Evolutionary conservation across 2,329 filamentous ascomycete species (phyloP).

Genomic region (Botryotinia calthae): DNA sequence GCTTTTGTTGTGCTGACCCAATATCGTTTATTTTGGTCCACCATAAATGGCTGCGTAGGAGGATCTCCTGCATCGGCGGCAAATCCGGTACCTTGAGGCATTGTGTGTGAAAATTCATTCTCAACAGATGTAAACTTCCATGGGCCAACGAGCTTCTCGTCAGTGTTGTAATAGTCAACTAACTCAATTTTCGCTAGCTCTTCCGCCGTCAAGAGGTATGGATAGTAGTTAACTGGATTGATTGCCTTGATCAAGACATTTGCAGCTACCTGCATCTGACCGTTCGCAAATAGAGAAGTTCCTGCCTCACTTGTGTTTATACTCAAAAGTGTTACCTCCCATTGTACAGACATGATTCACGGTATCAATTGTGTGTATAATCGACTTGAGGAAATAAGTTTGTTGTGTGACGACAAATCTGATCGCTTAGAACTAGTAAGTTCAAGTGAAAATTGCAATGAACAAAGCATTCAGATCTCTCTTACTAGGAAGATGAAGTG

Average conservation of each 20-base stretch:
- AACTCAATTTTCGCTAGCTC: constrained; percentile 2
- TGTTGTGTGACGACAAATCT: not conserved
- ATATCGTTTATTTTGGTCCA: not conserved
- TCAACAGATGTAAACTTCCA: constrained; percentile 3
- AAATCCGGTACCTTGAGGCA: not conserved
- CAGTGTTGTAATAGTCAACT: constrained; percentile 9
- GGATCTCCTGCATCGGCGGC: not conserved
- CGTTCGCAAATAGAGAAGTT: constrained; percentile 2
- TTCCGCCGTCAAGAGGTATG: not conserved
- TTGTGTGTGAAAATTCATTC: constrained; percentile 10
- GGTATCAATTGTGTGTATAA: not conserved
- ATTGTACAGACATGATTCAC: constrained; percentile 5
- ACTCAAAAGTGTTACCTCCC: not conserved
- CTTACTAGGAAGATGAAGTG: not conserved
- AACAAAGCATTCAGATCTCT: not conserved
- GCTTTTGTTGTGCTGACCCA: constrained; percentile 11
- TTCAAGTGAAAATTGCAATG: not conserved
- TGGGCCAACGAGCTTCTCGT: not conserved
- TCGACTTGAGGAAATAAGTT: not conserved
- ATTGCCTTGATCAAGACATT: constrained; percentile 14
- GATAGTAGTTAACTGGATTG: not conserved
- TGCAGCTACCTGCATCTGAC: constrained; percentile 1
- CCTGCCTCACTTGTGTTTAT: not conserved
- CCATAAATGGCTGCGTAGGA: not conserved
- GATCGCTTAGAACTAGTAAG: not conserved